Conservation (phyloP, 2,329 filamentous ascomycete species). For the Aspergillus tubingensis region DNA sequence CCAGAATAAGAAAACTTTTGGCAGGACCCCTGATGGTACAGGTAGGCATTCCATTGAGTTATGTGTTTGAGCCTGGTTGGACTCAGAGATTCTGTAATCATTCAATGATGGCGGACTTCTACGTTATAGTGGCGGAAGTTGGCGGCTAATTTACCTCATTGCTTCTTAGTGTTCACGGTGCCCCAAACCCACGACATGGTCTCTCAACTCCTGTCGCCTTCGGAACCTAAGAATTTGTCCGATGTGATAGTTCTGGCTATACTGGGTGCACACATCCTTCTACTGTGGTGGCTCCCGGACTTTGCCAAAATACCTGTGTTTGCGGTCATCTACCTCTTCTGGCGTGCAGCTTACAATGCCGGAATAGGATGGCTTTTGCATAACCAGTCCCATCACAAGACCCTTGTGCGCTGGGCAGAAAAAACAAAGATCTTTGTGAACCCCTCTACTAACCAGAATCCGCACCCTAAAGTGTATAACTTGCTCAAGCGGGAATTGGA, state of each 20-base stretch:
- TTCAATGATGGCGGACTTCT: not conserved
- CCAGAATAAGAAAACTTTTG: slow-evolving; percentile 76
- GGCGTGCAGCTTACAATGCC: slow-evolving; percentile 88
- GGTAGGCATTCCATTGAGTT: slow-evolving; percentile 59
- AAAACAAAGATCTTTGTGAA: slow-evolving; percentile 84
- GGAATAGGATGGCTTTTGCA: slow-evolving; percentile 90
- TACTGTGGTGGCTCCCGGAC: slow-evolving; percentile 72
- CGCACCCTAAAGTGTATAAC: slow-evolving; percentile 77
- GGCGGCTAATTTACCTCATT: slow-evolving; percentile 9
- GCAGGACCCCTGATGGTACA: slow-evolving; percentile 85
- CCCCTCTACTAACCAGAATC: slow-evolving; percentile 77
- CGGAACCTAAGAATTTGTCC: slow-evolving; percentile 91
- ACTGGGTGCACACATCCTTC: slow-evolving; percentile 71
- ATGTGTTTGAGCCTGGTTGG: not conserved
- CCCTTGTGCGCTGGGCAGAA: slow-evolving; percentile 83
- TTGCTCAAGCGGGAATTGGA: slow-evolving; percentile 88
- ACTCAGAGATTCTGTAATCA: not conserved
- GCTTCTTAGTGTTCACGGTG: slow-evolving; percentile 80
- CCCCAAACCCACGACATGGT: slow-evolving; percentile 99
- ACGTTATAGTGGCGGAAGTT: not conserved
- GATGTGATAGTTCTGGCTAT: slow-evolving; percentile 79
- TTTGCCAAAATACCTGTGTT: slow-evolving; percentile 73
- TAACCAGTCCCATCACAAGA: slow-evolving; percentile 85
- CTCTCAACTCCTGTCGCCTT: slow-evolving; percentile 90
- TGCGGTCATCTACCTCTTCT: slow-evolving; percentile 83